phyloP scores from a whole-genome alignment of 2,329 filamentous ascomycete species.

The Myriosclerotinia duriaeana region DNA sequence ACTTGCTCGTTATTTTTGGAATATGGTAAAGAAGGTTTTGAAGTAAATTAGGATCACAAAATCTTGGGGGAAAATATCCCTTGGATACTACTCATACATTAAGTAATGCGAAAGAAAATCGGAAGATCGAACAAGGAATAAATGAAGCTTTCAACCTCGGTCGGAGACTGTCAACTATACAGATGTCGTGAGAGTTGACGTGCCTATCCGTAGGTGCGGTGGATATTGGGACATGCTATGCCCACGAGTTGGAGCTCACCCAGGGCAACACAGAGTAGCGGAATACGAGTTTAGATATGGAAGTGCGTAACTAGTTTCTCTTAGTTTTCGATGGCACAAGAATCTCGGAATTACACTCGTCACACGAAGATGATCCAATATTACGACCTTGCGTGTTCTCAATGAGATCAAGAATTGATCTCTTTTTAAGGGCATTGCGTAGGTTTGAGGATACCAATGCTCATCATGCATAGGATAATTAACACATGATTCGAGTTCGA shows the following conservation, averaged over 20 bases:
- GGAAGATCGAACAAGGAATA: background rate
- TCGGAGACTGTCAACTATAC: background rate
- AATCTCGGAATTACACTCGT: constrained; percentile 1
- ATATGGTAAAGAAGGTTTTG: background rate
- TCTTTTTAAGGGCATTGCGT: background rate
- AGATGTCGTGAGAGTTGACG: background rate
- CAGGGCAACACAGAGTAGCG: background rate
- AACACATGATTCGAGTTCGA: background rate
- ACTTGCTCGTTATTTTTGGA: background rate
- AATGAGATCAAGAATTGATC: background rate
- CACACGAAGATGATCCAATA: background rate
- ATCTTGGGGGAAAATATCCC: background rate
- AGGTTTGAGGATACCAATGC: background rate
- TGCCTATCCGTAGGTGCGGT: constrained; percentile 3
- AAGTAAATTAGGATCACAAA: background rate
- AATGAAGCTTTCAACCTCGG: background rate
- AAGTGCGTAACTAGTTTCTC: background rate
- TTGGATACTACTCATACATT: constrained; percentile 6
- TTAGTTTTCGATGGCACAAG: background rate
- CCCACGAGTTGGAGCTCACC: constrained; percentile 16
- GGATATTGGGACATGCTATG: constrained; percentile 13
- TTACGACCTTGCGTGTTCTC: background rate
- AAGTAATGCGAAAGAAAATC: background rate
- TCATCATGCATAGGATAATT: background rate
- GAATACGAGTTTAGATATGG: background rate